Base-by-base conservation (phyloP, 2,329 filamentous ascomycete genomes). In the Furcasterigmium furcatum region DNA sequence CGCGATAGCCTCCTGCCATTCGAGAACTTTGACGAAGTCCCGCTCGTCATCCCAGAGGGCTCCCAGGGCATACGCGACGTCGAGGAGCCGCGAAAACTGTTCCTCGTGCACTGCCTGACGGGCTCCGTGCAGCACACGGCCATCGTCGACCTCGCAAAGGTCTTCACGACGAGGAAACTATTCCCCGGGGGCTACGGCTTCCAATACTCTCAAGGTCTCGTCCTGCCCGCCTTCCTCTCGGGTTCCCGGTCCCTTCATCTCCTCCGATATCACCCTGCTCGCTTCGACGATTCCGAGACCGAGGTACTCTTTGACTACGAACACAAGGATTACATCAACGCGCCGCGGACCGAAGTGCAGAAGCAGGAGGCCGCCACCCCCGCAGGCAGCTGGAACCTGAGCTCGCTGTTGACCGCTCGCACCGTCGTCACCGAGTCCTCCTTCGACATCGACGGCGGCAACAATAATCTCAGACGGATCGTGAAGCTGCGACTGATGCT, bases 1-100 rank as follows among this genome's bases (percentile, higher is more conserved):
- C 53, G 53, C 22, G 53, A 56, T 36, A 40, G 41, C 38, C 46
- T 56, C 9, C 47, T 56, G 12, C 54, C 53, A 12, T 56, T 56
- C 41, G 40, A 49, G 36, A 56, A 55, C 41, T 56, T 50, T 27
- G 51, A 49, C n/a, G 53, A 56, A n/a, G 53, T 55, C 2, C 35
- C 43, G 9, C 43, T 45, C 9, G 22, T 39, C 6, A 20, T 40
- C 18, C 25, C 35, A 3, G 21, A 24, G n/a, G 24, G 12, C 7
- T 18, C 19, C 1, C 9, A 18, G 4, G 43, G 43, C 7, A 39
- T 45, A 22, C 43, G 43, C 4, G 24, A 30, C 14, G 34, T 39
- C 16, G 43, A 45, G 34, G 35, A 45, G 24, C 35, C 34, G 5
- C 35, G 43, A 6, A 45, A 45, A 22, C 18, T 21, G 9, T 45